Base-by-base conservation (phyloP, 2,329 filamentous ascomycete genomes). In the Ascochyta clinopodiicola region DNA sequence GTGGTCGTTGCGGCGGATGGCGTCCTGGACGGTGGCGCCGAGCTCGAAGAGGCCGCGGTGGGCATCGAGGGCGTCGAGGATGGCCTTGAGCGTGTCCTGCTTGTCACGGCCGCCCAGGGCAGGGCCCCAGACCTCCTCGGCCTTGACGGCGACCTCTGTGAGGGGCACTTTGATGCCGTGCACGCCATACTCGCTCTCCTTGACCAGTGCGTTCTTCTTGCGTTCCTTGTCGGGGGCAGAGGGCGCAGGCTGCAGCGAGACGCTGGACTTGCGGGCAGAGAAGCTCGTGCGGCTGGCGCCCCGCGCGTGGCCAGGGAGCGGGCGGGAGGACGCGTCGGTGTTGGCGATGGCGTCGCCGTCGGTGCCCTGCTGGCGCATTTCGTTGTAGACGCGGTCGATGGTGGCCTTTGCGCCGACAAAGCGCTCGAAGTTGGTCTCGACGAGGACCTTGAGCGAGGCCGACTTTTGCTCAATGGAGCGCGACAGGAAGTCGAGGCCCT, bases 371-470 rank as follows among this genome's bases (percentile, higher is more conserved):
- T 84, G 83, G 25, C 84, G 81, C 95, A 99, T 99, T 76, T 99
- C 95, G 59, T 88, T 96, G 78, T 99, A 99, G 47, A 99, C 95
- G 77, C 96, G 96, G 78, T 99, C 95, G 69, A 99, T 98, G 7
- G 94, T 98, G 17, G 94, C 91, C 76, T 99, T 99, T 38, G 95
- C 95, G 60, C 92, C 89, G 51, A 99, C 95, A 79, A 99, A 99
- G 63, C 94, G 89, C 77, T 99, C 96, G 72, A 99, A 99, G 75
- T 99, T 99, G 61, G 91, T 94, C 76, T 99, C 95, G 22, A 99
- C 95, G 17, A 99, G 84, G 10, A 96, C 90, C 74, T 99, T 99
- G 58, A 99, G 84, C 4, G 93, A 97, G 0, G 94, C 95, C 0
- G 94, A 97, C 76, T 99, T 99, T 77, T 98, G 91, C 69, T 98